Base-by-base conservation (phyloP, 139 green algal species). In the Auxenochlorella pyrenoidosa region DNA sequence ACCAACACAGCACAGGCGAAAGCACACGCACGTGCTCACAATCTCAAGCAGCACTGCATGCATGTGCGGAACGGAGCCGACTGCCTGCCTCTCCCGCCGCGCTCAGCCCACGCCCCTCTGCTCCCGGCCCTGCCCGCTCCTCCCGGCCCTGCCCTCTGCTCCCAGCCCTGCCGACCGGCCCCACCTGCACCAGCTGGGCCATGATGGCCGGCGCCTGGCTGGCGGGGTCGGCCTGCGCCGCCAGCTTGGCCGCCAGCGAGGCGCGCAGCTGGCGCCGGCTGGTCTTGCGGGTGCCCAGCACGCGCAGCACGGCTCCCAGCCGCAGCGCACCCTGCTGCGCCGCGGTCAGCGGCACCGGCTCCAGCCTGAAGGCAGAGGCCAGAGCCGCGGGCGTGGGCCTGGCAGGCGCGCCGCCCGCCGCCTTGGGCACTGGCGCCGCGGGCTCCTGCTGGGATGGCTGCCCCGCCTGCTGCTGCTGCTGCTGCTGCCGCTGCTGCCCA, bases 211-310 rank as follows among this genome's bases (percentile, higher is more conserved):
- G 28, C 32, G n/a, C 82, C 82, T 58, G 26, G 18, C 36, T 26
- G 3, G 5, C 70, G 13, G 38, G 32, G 13, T 86, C 82, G 41
- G 71, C 75, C 41, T 73, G 58, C 10, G 82, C 86, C 10, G 87
- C 86, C 51, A 95, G 87, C 75, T 89, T 80, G n/a, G 93, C 89
- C 28, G 94, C 88, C 44, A 95, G 81, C 38, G 83, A 41, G 76
- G 83, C 85, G 13, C 89, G 80, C 26, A 93, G 40, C 44, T 60
- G 30, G 22, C 75, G 79, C 34, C 87, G 82, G 59, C 90, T 76
- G 36, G 88, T 83, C 73, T 89, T 88, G 70, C 75, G 36, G 59
- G 83, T 87, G 8, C 75, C 59, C 43, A 95, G 81, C 54, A 96
- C 92, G 75, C 94, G 91, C 79, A 81, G 78, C 44, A 96, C 72